These are phyloP conservation scores for Hydnum rufescens DNA, from an alignment of 768 basidiomycete genomes.

Conservation along the genomic window DNA sequence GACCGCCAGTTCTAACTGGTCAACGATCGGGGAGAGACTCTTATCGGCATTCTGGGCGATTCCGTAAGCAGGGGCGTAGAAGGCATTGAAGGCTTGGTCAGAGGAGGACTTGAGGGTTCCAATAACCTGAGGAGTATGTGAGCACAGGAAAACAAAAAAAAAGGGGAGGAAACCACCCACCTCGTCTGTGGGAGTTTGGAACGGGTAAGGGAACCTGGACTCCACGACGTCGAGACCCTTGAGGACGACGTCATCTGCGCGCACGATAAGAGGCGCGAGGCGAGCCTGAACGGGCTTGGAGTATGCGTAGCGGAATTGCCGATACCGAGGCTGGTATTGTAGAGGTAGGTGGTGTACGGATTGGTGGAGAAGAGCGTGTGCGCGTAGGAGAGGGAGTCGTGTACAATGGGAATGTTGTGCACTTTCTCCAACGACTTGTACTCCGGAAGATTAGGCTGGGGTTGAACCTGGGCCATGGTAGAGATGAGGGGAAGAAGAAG, in stretches of 20 bases:
- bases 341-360: conserved; percentile 41
- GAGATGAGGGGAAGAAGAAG: neutral
- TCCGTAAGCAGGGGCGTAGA: conserved; percentile 22
- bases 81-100: conserved; percentile 39
- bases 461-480: neutral
- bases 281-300: conserved; percentile 46
- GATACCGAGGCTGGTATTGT: conserved; percentile 41
- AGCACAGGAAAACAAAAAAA: neutral
- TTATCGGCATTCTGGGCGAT: neutral
- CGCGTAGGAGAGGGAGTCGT: conserved; percentile 38
- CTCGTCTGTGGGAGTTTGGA: conserved; percentile 54
- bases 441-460: conserved; percentile 23
- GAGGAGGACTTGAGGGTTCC: conserved; percentile 25
- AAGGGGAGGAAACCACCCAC: conserved; percentile 18
- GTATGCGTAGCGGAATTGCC: conserved; percentile 36
- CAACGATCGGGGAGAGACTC: conserved; percentile 56
- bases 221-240: conserved; percentile 56
- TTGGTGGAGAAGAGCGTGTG: conserved; percentile 40
- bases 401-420: conserved; percentile 53
- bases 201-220: conserved; percentile 54
- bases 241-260: conserved; percentile 48
- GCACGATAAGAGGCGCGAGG: conserved; percentile 40
- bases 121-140: neutral
- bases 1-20: conserved; percentile 45
- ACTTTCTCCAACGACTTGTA: conserved; percentile 44